Base-by-base conservation (phyloP, 2,329 filamentous ascomycete genomes). In the Ambrosiella beaveri region DNA sequence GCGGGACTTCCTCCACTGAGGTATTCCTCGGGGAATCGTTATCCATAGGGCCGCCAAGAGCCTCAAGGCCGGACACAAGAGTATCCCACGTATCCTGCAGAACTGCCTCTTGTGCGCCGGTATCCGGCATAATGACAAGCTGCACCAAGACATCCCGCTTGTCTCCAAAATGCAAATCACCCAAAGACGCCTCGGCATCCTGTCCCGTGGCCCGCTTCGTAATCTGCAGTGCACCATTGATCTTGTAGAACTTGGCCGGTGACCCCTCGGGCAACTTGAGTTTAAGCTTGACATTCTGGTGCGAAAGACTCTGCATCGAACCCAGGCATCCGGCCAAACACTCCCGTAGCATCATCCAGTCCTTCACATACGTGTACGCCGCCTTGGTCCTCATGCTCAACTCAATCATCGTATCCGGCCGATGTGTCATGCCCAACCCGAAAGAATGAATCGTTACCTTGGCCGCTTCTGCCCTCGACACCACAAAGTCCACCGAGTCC, bases 311-410 rank as follows among this genome's bases (percentile, higher is more conserved):
- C 70, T 98, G 93, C 67, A 97, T 79, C 12, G 88, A 84, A 52
- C 93, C 93, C 36, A 98, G 74, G 66, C 91, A 97, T 49, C 93
- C 93, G 27, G 90, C 93, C 50, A 96, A 78, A 68, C 93, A 97
- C 69, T 98, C 93, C 36, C 93, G 85, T 40, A 98, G 78, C 91
- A 97, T 98, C 91, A 97, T 97, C 93, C 93, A 98, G 69, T 98
- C 93, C 71, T 97, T 98, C 64, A 98, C 90, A 66, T 97, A 98
- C 1, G 89, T 94, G 67, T 97, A 98, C 1, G 89, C 94, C 3
- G 90, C 93, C 72, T 97, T 98, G 2, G 93, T 98, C 61, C 89
- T 80, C 6, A 87, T 93, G 0, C 93, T 97, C 11, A 98, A 75
- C 71, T 97, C 91, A 62, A 98, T 95, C 89, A 98, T 95, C 0